Conservation (phyloP, 306 rosid genomes). For the Pyrus pyrifolia region DNA sequence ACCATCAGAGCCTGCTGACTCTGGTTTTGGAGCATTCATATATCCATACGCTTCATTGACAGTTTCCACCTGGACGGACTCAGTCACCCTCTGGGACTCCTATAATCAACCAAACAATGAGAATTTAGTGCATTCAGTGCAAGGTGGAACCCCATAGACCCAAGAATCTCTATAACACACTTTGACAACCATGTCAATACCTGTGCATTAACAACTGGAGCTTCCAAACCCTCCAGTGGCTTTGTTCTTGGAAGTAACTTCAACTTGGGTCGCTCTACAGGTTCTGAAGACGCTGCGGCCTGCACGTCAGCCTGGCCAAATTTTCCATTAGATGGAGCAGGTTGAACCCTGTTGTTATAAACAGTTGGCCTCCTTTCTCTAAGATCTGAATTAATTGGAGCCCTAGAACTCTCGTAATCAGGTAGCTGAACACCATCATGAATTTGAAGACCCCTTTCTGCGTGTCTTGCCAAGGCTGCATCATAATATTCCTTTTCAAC, state of each 20-base stretch:
- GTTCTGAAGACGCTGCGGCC: slow-evolving; percentile 35
- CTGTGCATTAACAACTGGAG: slow-evolving; percentile 43
- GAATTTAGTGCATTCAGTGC: slow-evolving; percentile 13
- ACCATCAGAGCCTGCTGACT: slow-evolving; percentile 42
- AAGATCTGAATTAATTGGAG: slow-evolving; percentile 33
- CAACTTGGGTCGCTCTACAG: slow-evolving; percentile 65
- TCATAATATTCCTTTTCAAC: slow-evolving; percentile 49
- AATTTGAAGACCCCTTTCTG: slow-evolving; percentile 43
- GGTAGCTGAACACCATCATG: slow-evolving; percentile 34
- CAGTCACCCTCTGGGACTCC: slow-evolving; percentile 37
- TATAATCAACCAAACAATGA: slow-evolving; percentile 20
- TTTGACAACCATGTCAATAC: slow-evolving; percentile 30
- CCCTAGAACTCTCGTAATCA: slow-evolving; percentile 42
- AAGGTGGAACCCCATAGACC: not conserved
- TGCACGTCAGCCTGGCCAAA: slow-evolving; percentile 46
- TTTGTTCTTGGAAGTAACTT: slow-evolving; percentile 69
- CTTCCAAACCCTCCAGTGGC: slow-evolving; percentile 52
- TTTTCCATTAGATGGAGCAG: slow-evolving; percentile 33
- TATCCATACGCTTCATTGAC: slow-evolving; percentile 41
- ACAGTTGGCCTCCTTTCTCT: slow-evolving; percentile 28
- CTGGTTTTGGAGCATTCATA: slow-evolving; percentile 45
- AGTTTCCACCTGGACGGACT: slow-evolving; percentile 41
- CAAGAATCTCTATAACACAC: not conserved
- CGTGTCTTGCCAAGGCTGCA: slow-evolving; percentile 45
- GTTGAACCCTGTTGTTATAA: slow-evolving; percentile 34